Evolutionary conservation across 768 basidiomycete species (phyloP), one percentile per base, ranked within the genome.

Genomic region (Calocera viscosa): DNA sequence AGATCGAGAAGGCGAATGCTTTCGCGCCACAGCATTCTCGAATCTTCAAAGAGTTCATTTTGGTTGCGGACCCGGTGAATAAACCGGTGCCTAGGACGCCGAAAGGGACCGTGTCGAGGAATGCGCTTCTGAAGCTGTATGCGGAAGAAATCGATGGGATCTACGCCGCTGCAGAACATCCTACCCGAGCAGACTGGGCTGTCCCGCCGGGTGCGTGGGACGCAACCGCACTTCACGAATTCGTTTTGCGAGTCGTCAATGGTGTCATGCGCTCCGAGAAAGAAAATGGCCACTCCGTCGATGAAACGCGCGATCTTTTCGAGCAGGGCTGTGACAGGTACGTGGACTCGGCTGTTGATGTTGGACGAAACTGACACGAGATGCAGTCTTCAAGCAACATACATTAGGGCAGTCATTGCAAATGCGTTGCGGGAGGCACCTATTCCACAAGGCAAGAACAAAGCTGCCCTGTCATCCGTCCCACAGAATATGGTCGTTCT

Each of bases 271-370:
- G 53, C 14, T 10, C 11, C 11, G 35, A 38, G 2, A 10, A 10
- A 16, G 30, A 3, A 32, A 2, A 60, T 24, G 14, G 2, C 7
- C 2, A 2, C 10, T 10, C 2, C 2, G 53, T 60, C 14, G 30
- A 60, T 60, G 49, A 49, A n/a, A 49, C 49, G 10, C 53, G 53
- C 7, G 53, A 60, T 32, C 53, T 60, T 10, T 60, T 60, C 24
- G 53, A 60, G 30, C 53, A 60, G 19, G 53, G 53, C 7, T 60
- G 53, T 28, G 53, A 60, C 53, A 60, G 53, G 53, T 64, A 2
- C 12, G 40, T 32, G 34, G 30, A 16, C 14, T 16, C 2, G 10
- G 3, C 7, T 8, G 2, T 10, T 28, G 10, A 5, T 60, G 14
- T 10, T 5, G 53, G 19, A 47, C 24, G 19, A 47, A 7, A 16